Evolutionary conservation across 176 grass and related monocot genomes (phyloP).

Genomic region (Canna indica): DNA sequence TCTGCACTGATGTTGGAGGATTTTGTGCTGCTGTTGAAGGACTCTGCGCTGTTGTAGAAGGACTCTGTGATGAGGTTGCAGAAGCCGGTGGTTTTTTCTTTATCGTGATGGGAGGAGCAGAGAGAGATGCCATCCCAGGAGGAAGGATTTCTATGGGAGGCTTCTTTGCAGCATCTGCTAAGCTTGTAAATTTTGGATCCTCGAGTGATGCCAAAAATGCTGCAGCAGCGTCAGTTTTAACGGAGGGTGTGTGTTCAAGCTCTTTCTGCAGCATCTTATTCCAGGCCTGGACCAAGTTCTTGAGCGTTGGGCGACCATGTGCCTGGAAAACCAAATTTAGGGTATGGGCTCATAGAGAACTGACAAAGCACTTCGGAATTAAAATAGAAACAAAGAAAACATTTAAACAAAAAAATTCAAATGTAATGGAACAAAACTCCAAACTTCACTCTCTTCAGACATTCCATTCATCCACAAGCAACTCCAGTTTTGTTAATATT

Average conservation of each 20-base stretch:
- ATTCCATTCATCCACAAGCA: background rate
- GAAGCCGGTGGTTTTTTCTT: conserved; percentile 35
- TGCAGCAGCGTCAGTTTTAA: conserved; percentile 92
- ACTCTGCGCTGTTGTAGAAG: conserved; percentile 24
- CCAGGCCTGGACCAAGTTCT: conserved; percentile 78
- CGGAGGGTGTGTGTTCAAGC: conserved; percentile 66
- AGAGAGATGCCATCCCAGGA: conserved; percentile 89
- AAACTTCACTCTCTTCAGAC: background rate
- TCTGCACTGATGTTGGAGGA: conserved; percentile 3
- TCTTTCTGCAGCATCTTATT: conserved; percentile 95
- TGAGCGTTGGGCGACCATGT: conserved; percentile 82
- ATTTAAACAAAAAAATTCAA: background rate
- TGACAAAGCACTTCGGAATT: background rate
- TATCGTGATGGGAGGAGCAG: conserved; percentile 72
- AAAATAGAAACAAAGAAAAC: background rate
- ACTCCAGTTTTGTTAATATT: background rate
- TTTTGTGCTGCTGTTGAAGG: too few relatives aligned
- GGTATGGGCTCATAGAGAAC: conserved; percentile 16
- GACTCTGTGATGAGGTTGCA: background rate
- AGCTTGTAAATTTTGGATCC: conserved; percentile 77
- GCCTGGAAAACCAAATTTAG: conserved; percentile 38
- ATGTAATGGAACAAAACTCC: background rate
- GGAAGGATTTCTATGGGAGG: conserved; percentile 95
- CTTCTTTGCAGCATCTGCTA: conserved; percentile 74
- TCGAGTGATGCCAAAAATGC: conserved; percentile 92